These are phyloP conservation scores for Selaginella tamariscina DNA, from an alignment of 75 land plant genomes.

Conservation along the genomic window DNA sequence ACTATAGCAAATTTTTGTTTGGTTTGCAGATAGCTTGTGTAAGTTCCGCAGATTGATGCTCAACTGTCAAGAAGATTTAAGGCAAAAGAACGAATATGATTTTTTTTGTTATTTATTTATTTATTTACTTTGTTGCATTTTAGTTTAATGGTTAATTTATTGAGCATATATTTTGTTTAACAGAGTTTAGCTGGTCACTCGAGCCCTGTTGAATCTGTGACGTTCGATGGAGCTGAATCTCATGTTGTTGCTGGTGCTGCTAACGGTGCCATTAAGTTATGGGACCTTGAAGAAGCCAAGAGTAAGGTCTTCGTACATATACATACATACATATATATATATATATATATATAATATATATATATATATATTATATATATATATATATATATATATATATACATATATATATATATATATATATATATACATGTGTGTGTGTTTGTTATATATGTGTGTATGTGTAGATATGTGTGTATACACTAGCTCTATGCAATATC, in stretches of 20 bases:
- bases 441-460: no score
- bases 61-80: neutral
- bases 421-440: no score
- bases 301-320: neutral
- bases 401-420: no score
- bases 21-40: slow-evolving; percentile 1
- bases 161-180: neutral
- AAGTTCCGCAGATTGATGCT: neutral
- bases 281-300: neutral
- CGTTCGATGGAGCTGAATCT: neutral
- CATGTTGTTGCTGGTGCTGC: neutral
- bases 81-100: neutral
- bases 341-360: no score
- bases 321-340: no score
- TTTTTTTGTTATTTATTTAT: no score
- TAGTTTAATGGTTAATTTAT: no score
- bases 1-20: neutral
- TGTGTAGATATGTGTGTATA: no score
- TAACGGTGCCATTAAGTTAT: neutral
- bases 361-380: no score
- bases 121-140: neutral
- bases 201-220: neutral
- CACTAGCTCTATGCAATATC: no score
- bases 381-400: no score
- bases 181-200: neutral